Base-by-base conservation (phyloP, 2,329 filamentous ascomycete species). In the Xylariomycetidae sp. region DNA sequence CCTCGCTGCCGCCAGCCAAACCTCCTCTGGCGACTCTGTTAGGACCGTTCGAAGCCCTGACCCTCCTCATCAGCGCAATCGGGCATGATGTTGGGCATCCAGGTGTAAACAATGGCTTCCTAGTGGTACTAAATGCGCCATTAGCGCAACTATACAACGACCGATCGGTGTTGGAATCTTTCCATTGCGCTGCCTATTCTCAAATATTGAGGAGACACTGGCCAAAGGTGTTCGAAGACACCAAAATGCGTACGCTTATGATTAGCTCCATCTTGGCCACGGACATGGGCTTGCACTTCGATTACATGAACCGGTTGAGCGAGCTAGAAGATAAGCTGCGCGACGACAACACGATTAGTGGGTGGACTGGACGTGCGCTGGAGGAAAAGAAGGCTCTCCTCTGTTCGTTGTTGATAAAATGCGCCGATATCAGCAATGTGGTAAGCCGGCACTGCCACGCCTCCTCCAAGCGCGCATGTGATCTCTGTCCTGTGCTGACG, bases 401-500 rank as follows among this genome's bases (percentile, higher is more conserved):
- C n/a, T 96, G 92, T 60, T 88, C 88, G 10, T 65, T 98, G 36
- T 66, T 98, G 38, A 95, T 98, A 63, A 98, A 98, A 59, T 96
- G 92, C 56, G 92, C 92, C 24, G 92, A 98, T 59, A 96, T 98
- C 54, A 95, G 90, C 64, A 98, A 98, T 57, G 92, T 96, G 58
- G 85, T 90, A 72, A 59, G 85, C 81, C 18, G 29, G 24, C 19
- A 24, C 14, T 18, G n/a, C 30, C 9, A 24, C 20, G 32, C 17
- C 7, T n/a, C 25, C 2, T n/a, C 6, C 19, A 25, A 19, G 19
- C 4, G 14, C 16, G n/a, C n/a, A n/a, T n/a, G n/a, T n/a, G n/a
- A n/a, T n/a, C n/a, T n/a, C n/a, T n/a, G n/a, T n/a, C n/a, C n/a
- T n/a, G n/a, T 14, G 29, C 40, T 49, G 50, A 58, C 54, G 8